Base-by-base conservation (phyloP, 768 basidiomycete species). In the Mycena capillaripes region DNA sequence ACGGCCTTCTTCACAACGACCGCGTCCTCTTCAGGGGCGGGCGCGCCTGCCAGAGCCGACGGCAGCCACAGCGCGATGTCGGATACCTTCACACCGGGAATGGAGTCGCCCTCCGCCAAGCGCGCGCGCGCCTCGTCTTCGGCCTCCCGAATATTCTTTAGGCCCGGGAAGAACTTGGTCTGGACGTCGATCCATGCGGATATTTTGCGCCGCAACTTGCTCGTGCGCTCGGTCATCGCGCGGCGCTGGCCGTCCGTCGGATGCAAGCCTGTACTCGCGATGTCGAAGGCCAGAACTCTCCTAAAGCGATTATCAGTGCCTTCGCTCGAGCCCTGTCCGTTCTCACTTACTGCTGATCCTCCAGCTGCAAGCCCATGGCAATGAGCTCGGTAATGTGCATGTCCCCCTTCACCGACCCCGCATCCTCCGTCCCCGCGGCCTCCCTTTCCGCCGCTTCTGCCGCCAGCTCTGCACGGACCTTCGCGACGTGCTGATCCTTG, bases 21-120 rank as follows among this genome's bases (percentile, higher is more conserved):
- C 25, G n/a, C 50, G 11, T 50, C 25, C 16, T 48, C 59, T 21
- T 30, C 2, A 46, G 61, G 40, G 21, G 61, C 42, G 11, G 40
- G 38, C 25, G 14, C 36, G 10, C 14, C 38, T 6, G 65, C 30
- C 36, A 27, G 72, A 63, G 7, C 21, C 3, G 79, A 81, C 9
- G 79, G 80, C 21, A 81, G 69, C 74, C 73, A 79, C 1, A 81
- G 70, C 23, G 21, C 23, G 36, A 64, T 23, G 14, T 42, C 34
- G 48, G 36, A 44, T 12, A 64, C 48, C 19, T 21, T 50, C 25
- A 55, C 21, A 4, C 48, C 52, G 6, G 59, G 59, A 17, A 53
- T 36, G 3, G 50, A 48, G 12, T 50, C 17, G 16, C n/a, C 12
- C 7, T 25, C 48, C 9, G 62, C 62, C 5, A 40, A 10, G 2